Evolutionary conservation across 371 early-diverging fungal species (phyloP), one percentile per base, ranked within the genome.

Genomic region (Rhizopus arrhizus): DNA sequence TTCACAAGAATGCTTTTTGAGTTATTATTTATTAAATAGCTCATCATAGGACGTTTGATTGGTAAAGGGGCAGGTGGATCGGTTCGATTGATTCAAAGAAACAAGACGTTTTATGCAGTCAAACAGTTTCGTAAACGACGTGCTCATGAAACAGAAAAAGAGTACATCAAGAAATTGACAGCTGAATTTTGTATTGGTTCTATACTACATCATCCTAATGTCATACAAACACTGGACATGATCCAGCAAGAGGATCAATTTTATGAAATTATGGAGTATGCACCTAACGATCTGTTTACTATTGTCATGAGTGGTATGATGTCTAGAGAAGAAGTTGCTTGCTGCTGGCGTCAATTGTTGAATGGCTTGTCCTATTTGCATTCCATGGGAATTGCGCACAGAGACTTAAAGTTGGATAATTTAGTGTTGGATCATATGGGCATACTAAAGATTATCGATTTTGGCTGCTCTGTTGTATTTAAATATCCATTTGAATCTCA

Each of bases 401-500:
- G 94, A 41, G 95, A 95, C 68, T 66, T 95, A 49, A 95, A 95
- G 63, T 82, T 93, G n/a, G 95, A 94, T 59, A 95, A 95, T 75
- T 80, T 89, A 29, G 75, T 93, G n/a, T 63, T 93, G 58, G 82
- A 82, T 52, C 86, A 84, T 55, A 66, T 66, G 13, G 88, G 90
- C 8, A 83, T 87, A 6, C 72, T 95, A 53, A 95, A 96, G 69
- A 88, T 96, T 49, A 91, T 92, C 35, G 98, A 97, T 70, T 96
- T 96, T 84, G 96, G 98, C 11, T 91, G 89, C 42, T 88, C 94
- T n/a, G 84, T 85, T 22, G 91, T 93, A 31, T 92, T 83, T 67
- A 82, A 85, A 58, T 79, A 84, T 43, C 88, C 89, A 3, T 93
- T 89, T 74, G 85, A 85, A 57, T 68, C 72, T 51, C 69, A 65